Evolutionary conservation across 345 rosid species (phyloP), one percentile per base, ranked within the genome.

Genomic region (Theobroma cacao): DNA sequence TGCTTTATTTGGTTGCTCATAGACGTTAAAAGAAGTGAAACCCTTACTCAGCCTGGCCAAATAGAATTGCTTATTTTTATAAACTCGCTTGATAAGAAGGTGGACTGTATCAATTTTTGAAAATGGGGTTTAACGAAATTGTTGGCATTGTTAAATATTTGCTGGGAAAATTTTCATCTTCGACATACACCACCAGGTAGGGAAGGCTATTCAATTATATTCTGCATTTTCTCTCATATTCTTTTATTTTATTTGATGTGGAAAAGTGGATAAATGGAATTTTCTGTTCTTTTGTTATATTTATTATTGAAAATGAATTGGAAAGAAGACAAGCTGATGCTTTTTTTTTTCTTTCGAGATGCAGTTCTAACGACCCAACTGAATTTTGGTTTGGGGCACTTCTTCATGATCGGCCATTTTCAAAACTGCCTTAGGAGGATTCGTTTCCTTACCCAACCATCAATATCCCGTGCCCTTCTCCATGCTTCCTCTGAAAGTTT

Each of bases 321-420:
- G 45, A 24, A 26, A 68, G 33, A 24, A 43, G 53, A 43, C 34
- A 68, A 48, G 79, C 56, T 61, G 22, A 68, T 18, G 70, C n/a
- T 67, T 81, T 47, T 63, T 43, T 20, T 22, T 72, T 40, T 56
- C 14, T 26, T 63, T 77, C 75, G 47, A 31, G 38, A 73, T 77
- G 72, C 84, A 81, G 84, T 38, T 52, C n/a, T 45, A 40, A 74
- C 48, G 62, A 18, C 45, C 63, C 38, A 22, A 38, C 43, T 65
- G 67, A 61, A 31, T 1, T 40, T 70, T 28, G 0, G 41, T 45
- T 40, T 45, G 18, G 12, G 30, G 53, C 41, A 1, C 63, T 60
- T 40, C 31, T 40, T 62, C 77, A 90, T 89, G 95, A 71, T 83
- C 68, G 31, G 26, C 59, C 83, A 62, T 24, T 47, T 78, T 0